Percentiles rank a stretch among this genome's conserved stretches.
phyloP scores from a whole-genome alignment of 2,329 filamentous ascomycete species.

The Sarocladium brachiariae region DNA sequence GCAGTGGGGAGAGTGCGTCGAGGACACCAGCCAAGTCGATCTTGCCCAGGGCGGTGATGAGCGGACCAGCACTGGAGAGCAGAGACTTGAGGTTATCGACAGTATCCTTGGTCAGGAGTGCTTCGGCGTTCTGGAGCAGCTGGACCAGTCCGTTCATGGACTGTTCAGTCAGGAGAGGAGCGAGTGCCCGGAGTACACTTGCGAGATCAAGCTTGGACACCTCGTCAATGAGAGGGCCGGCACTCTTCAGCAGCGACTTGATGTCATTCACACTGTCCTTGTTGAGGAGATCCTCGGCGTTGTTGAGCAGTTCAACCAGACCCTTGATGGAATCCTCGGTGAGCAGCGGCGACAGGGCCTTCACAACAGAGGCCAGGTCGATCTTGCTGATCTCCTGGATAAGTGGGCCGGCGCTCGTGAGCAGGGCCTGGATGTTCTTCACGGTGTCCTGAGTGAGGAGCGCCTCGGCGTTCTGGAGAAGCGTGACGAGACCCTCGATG shows the following conservation, averaged over 20 bases:
- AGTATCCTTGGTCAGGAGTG: conserved; percentile 22
- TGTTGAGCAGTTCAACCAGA: conserved; percentile 18
- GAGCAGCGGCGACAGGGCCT: conserved; percentile 19
- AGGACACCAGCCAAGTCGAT: conserved; percentile 24
- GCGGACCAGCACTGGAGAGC: conserved; percentile 16
- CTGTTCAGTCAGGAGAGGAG: conserved; percentile 26
- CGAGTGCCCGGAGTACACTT: conserved; percentile 24
- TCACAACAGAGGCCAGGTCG: not conserved
- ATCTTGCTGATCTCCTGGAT: conserved; percentile 19
- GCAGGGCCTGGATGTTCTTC: conserved; percentile 19
- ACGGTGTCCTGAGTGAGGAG: conserved; percentile 24
- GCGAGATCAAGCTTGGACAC: conserved; percentile 25
- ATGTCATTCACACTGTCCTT: conserved; percentile 27
- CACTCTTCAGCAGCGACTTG: conserved; percentile 21
- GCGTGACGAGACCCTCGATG: conserved; percentile 19
- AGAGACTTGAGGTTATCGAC: conserved; percentile 19
- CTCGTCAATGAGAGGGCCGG: conserved; percentile 24
- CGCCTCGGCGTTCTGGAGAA: conserved; percentile 20
- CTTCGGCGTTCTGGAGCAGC: conserved; percentile 28
- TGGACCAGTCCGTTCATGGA: conserved; percentile 27
- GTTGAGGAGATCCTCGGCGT: conserved; percentile 24
- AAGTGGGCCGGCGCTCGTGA: conserved; percentile 25
- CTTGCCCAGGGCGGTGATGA: conserved; percentile 20
- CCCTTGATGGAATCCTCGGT: conserved; percentile 22
- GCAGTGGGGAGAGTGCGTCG: conserved; percentile 21